Percentiles rank a stretch among this genome's conserved stretches.
These are phyloP conservation scores for Cyathus striatus DNA, from an alignment of 768 basidiomycete species.

Conservation along the genomic window DNA sequence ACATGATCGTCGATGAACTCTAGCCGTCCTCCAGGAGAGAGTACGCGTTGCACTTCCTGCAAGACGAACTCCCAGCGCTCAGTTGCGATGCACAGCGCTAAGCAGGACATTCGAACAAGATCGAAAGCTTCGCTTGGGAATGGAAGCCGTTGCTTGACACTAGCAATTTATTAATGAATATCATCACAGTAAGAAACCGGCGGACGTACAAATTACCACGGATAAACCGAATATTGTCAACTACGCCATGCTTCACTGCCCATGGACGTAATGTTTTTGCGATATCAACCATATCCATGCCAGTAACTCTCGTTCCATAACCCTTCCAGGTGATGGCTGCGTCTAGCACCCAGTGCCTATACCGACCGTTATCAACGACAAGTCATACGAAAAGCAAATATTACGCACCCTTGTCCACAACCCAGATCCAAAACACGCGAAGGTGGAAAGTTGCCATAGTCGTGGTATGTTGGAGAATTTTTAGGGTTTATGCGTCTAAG, in stretches of 20 bases:
- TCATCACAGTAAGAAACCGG: conserved; percentile 3
- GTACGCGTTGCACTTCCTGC: conserved; percentile 55
- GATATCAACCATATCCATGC: conserved; percentile 55
- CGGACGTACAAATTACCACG: conserved; percentile 62
- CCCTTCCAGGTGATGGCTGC: conserved; percentile 59
- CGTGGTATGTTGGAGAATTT: conserved; percentile 53
- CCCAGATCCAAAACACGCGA: conserved; percentile 63
- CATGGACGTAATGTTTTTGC: conserved; percentile 25
- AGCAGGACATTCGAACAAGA: conserved; percentile 67
- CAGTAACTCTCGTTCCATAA: conserved; percentile 47
- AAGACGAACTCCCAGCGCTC: conserved; percentile 57
- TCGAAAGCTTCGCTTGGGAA: conserved; percentile 61
- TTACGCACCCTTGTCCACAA: conserved; percentile 55
- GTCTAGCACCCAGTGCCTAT: conserved; percentile 52
- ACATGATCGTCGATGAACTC: conserved; percentile 70
- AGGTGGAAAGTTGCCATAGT: conserved; percentile 42
- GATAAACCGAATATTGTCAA: conserved; percentile 43
- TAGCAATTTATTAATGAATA: conserved; percentile 13
- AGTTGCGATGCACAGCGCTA: conserved; percentile 52
- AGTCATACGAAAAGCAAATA: not conserved
- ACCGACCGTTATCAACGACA: not conserved
- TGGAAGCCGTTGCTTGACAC: conserved; percentile 54
- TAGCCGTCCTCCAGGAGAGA: conserved; percentile 54
- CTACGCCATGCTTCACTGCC: conserved; percentile 24
- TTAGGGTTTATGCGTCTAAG: conserved; percentile 49